These are phyloP conservation scores for Naematelia encephala DNA, from an alignment of 768 basidiomycete genomes.

Conservation along the genomic window DNA sequence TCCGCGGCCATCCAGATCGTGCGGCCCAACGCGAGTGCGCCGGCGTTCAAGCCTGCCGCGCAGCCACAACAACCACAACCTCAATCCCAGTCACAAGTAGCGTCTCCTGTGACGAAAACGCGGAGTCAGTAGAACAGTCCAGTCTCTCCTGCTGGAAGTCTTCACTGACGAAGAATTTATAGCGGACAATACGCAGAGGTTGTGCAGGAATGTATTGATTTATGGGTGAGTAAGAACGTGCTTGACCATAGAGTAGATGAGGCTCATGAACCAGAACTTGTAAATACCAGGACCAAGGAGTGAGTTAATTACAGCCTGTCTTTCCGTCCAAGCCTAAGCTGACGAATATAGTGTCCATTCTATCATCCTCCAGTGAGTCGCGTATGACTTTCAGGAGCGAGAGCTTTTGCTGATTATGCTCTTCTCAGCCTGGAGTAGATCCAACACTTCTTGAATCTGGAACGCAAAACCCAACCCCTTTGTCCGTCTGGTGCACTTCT, in stretches of 20 bases:
- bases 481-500: too few relatives aligned
- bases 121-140: neutral
- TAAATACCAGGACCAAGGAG: slow-evolving; percentile 46
- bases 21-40: slow-evolving; percentile 12
- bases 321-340: neutral
- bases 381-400: neutral
- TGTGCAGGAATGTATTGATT: slow-evolving; percentile 87
- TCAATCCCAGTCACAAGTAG: neutral
- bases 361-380: slow-evolving; percentile 40
- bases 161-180: neutral
- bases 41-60: slow-evolving; percentile 1
- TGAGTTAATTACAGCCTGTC: slow-evolving; percentile 23
- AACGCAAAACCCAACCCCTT: neutral
- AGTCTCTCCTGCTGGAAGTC: slow-evolving; percentile 5
- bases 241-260: neutral
- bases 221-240: slow-evolving; percentile 64
- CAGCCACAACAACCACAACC: neutral
- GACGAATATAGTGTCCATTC: slow-evolving; percentile 35
- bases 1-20: slow-evolving; percentile 45
- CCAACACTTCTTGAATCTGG: slow-evolving; percentile 1
- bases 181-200: slow-evolving; percentile 56
- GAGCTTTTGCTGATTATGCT: too few relatives aligned
- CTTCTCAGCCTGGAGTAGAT: slow-evolving; percentile 21
- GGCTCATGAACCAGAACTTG: slow-evolving; percentile 44
- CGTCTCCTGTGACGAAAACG: neutral